Conservation (phyloP, 2,329 filamentous ascomycete genomes). For the Colletotrichum sp. region DNA sequence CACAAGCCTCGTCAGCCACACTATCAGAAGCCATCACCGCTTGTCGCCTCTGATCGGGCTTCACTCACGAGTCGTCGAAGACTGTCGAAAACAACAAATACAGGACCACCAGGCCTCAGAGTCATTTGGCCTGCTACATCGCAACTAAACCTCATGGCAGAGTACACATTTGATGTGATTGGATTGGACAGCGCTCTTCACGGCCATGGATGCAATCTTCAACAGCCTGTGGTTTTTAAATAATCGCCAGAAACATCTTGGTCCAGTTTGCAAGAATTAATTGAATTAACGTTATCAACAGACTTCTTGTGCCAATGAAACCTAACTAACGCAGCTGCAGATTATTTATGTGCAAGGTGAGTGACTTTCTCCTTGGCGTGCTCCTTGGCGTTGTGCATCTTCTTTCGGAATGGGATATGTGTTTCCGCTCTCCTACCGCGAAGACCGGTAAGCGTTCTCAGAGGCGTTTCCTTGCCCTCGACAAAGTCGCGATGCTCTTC, state of each 20-base stretch:
- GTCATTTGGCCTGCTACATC: background rate
- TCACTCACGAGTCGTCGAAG: background rate
- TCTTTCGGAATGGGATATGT: constrained; percentile 33
- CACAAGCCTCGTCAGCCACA: background rate
- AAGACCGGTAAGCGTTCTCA: constrained; percentile 34
- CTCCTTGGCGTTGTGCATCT: constrained; percentile 32
- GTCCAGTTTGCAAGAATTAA: background rate
- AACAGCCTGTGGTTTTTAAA: background rate
- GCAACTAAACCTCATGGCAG: background rate
- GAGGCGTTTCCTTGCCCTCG: constrained; percentile 27
- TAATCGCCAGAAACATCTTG: background rate
- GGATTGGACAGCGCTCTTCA: background rate
- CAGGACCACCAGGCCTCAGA: background rate
- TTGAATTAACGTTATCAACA: background rate
- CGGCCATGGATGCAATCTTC: background rate
- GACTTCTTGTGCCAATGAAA: background rate
- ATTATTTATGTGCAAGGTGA: background rate
- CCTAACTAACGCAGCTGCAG: background rate
- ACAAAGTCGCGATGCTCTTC: constrained; percentile 21
- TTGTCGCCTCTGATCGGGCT: background rate
- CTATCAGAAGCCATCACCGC: background rate
- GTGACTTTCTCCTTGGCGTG: constrained; percentile 23
- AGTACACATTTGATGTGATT: background rate
- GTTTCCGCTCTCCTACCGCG: constrained; percentile 33
- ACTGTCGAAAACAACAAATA: background rate